Base-by-base conservation (phyloP, 768 basidiomycete genomes). In the Mycena vulgaris region DNA sequence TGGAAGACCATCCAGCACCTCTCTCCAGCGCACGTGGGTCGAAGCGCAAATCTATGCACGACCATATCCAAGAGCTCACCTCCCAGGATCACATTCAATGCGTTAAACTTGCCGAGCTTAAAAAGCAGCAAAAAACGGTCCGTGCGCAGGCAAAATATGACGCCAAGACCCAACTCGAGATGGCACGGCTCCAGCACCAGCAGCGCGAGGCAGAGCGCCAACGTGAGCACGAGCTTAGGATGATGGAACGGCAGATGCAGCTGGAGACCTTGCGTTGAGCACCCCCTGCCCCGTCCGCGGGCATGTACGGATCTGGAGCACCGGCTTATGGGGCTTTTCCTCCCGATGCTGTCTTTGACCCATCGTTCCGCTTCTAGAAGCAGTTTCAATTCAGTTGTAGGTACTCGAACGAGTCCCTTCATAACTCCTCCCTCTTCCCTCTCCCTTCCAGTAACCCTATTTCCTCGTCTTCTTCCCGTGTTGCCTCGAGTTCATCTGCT, bases 221-320 rank as follows among this genome's bases (percentile, higher is more conserved):
- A 25, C 70, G 49, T 33, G 25, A 60, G 65, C 70, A 71, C 40
- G 52, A 71, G n/a, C 5, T 71, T 3, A 6, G 27, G 19, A 70
- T 69, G 57, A 35, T 64, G 17, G 57, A 60, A 3, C 31, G 40
- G 5, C 68, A 73, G 52, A 60, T 70, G 27, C 48, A 70, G 48
- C 42, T 70, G 17, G 64, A 66, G 51, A 23, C 17, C 5, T 5
- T 59, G 4, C 58, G 42, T 13, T 42, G 23, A 8, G 17, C 39
- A 42, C 23, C 10, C 58, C 55, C 37, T 8, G 14, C 37, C 8
- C 11, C n/a, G 19, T 19, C 30, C 19, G 19, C 42, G 8, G 3
- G 13, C 25, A 5, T 17, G 14, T 47, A 59, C 13, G 40, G 19
- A 5, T 6, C 39, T 21, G 58, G 58, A 30, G 58, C 19, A 8